Evolutionary conservation across 257 asterid species (phyloP).

Genomic region (Agastache rugosa): DNA sequence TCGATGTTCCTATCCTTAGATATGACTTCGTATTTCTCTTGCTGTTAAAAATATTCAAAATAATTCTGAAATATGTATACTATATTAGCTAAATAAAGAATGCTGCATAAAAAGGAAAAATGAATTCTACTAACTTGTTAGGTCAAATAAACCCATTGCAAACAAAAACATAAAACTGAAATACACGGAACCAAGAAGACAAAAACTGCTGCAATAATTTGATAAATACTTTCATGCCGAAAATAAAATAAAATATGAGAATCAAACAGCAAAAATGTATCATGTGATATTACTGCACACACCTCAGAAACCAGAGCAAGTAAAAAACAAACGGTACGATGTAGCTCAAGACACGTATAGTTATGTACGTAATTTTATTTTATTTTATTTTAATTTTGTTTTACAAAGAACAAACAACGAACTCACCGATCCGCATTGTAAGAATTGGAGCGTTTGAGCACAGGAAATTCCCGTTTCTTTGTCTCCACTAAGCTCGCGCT

Average conservation of each 20-base stretch:
- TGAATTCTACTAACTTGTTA: too few relatives aligned
- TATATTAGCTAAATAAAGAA: too few relatives aligned
- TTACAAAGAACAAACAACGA: not conserved
- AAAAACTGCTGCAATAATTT: not conserved
- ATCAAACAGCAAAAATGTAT: slow-evolving; percentile 1
- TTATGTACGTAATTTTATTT: not conserved
- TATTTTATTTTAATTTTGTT: not conserved
- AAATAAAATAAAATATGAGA: not conserved
- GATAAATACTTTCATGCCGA: not conserved
- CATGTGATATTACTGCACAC: slow-evolving; percentile 27
- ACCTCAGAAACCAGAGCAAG: not conserved
- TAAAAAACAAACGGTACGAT: slow-evolving; percentile 15
- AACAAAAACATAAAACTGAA: not conserved
- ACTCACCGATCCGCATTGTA: slow-evolving; percentile 73
- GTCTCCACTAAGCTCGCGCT: slow-evolving; percentile 72
- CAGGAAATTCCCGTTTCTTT: slow-evolving; percentile 59
- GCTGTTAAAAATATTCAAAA: too few relatives aligned
- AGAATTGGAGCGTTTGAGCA: slow-evolving; percentile 70
- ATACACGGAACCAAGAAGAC: not conserved
- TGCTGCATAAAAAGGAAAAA: too few relatives aligned
- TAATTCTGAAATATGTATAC: too few relatives aligned
- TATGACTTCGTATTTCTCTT: too few relatives aligned
- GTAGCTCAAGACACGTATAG: not conserved
- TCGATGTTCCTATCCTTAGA: too few relatives aligned
- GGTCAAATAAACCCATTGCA: not conserved